phyloP scores from a whole-genome alignment of 2,329 filamentous ascomycete genomes.

The Hymenoscyphus fraxineus region DNA sequence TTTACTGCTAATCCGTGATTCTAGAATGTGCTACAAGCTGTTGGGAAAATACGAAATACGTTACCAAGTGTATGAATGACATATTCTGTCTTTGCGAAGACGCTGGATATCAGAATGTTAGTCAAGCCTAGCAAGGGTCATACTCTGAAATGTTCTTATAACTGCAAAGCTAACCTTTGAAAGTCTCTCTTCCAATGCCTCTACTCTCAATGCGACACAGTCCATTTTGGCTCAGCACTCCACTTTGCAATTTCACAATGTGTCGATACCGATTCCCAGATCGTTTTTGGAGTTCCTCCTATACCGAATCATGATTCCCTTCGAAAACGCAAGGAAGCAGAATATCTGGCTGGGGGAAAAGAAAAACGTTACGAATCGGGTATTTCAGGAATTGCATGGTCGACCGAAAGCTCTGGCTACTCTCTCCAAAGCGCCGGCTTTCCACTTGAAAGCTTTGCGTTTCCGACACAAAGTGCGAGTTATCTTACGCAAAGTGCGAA shows the following conservation, averaged over 20 bases:
- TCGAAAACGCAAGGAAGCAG: conserved; percentile 29
- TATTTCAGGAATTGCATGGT: conserved; percentile 19
- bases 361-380: conserved; percentile 19
- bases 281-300: conserved; percentile 22
- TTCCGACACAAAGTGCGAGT: conserved; percentile 18
- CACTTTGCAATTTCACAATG: conserved; percentile 35
- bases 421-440: conserved; percentile 18
- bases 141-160: not conserved
- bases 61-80: conserved; percentile 33
- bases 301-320: conserved; percentile 32
- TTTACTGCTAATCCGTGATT: not conserved
- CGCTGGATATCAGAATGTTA: conserved; percentile 34
- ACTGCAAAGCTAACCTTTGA: conserved; percentile 5
- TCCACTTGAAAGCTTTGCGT: not conserved
- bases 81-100: conserved; percentile 34
- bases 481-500: conserved; percentile 11
- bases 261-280: conserved; percentile 21
- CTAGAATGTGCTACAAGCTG: conserved; percentile 34
- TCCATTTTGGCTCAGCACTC: conserved; percentile 34
- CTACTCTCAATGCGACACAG: conserved; percentile 37
- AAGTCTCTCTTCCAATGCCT: conserved; percentile 37
- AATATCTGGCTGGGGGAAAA: conserved; percentile 26
- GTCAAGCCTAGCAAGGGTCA: not conserved
- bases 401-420: conserved; percentile 20
- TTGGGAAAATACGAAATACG: conserved; percentile 38